Base-by-base conservation (phyloP, 2,329 filamentous ascomycete species). In the Aphanoascus verrucosus region DNA sequence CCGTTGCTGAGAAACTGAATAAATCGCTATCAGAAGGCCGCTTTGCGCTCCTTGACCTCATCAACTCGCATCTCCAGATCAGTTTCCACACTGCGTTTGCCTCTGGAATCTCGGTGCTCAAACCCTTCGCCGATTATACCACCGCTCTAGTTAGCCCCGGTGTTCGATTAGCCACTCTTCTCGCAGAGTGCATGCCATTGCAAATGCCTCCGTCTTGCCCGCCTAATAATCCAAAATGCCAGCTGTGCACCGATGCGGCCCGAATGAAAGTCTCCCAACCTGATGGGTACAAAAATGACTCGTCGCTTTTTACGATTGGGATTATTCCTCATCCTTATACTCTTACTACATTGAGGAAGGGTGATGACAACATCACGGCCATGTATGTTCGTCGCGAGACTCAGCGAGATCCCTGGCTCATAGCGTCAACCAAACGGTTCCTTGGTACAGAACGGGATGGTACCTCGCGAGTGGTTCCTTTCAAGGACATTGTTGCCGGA, bases 241-340 rank as follows among this genome's bases (percentile, higher is more conserved):
- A 76, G 31, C 83, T 84, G 3, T 97, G 91, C 68, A 77, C 81
- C 15, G 74, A 81, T 20, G 77, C 79, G 7, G 77, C 79, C 32
- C 77, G 80, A 0, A 77, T 88, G 69, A 79, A 78, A 49, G 78
- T 94, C 59, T 74, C 76, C n/a, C 84, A 83, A 0, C 80, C 82
- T 2, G 70, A 78, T 2, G 72, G 77, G 15, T 93, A 88, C 68
- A 78, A 78, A 53, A 95, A 96, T 67, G 78, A 77, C 3, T 83
- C 83, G 12, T 76, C 75, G 1, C 65, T 85, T 14, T 97, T 89
- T 72, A 88, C 85, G 2, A 86, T 98, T 58, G 89, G 85, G 55
- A 86, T 83, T 0, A 84, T 97, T 11, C 91, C 91, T 0, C 93
- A 98, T 66, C 93, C 93, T 0, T 94, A 89, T 73, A 96, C 90